phyloP scores from a whole-genome alignment of 2,329 filamentous ascomycete species.

The Colletotrichum spinosum region DNA sequence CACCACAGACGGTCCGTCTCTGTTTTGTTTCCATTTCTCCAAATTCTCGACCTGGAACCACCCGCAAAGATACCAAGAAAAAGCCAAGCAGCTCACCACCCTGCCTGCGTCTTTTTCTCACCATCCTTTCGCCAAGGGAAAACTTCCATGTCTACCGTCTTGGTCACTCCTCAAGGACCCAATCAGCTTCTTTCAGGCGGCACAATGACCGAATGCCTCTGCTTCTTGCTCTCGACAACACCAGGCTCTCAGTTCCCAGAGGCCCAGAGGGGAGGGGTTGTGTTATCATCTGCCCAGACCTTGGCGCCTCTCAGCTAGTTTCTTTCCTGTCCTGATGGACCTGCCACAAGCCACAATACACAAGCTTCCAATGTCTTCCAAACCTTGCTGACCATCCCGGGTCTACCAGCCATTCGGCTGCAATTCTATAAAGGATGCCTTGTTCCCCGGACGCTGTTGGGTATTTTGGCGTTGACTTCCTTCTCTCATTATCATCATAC shows the following conservation, averaged over 20 bases:
- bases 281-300: constrained; percentile 35
- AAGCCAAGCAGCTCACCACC: constrained; percentile 33
- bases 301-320: constrained; percentile 29
- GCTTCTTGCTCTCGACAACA: not conserved
- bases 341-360: constrained; percentile 17
- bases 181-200: constrained; percentile 27
- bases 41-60: constrained; percentile 17
- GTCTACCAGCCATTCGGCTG: constrained; percentile 31
- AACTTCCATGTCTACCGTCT: constrained; percentile 33
- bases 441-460: constrained; percentile 19
- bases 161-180: constrained; percentile 17
- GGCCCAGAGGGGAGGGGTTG: constrained; percentile 14
- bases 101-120: constrained; percentile 33
- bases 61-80: constrained; percentile 1
- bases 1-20: constrained; percentile 30
- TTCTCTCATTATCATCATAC: constrained; percentile 5
- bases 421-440: constrained; percentile 35
- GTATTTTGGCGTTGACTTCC: constrained; percentile 17
- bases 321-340: constrained; percentile 9
- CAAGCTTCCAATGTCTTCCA: constrained; percentile 32
- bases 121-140: constrained; percentile 28
- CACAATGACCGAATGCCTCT: constrained; percentile 36
- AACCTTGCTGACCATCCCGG: constrained; percentile 20
- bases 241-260: not conserved
- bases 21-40: constrained; percentile 8